Conservation (phyloP, 139 green algal species). For the Limnomonas spitsbergensis region DNA sequence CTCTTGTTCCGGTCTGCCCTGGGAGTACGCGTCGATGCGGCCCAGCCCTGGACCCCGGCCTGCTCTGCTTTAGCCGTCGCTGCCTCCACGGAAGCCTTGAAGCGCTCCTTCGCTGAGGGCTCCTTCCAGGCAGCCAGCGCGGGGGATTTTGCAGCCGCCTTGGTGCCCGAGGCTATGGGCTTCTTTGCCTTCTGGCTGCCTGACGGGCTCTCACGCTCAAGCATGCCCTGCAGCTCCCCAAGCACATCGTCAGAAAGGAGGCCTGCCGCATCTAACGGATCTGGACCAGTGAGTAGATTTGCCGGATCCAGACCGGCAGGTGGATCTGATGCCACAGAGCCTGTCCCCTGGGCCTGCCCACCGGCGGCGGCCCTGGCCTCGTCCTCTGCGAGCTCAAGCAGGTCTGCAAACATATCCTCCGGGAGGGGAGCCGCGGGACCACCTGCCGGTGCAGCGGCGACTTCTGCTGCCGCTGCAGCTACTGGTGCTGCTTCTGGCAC, state of each 20-base stretch:
- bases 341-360: not conserved
- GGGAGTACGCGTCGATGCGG: too few species aligned
- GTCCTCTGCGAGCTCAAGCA: not conserved
- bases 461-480: not conserved
- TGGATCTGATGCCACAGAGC: not conserved
- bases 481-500: not conserved
- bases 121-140: too few species aligned
- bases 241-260: too few species aligned
- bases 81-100: not conserved
- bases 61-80: too few species aligned
- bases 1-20: too few species aligned
- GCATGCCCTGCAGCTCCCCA: too few species aligned
- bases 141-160: too few species aligned
- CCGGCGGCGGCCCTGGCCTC: not conserved
- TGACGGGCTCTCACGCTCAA: too few species aligned
- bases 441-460: not conserved
- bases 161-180: too few species aligned
- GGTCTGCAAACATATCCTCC: not conserved
- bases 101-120: not conserved
- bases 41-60: too few species aligned
- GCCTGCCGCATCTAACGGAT: too few species aligned
- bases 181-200: too few species aligned
- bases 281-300: not conserved
- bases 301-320: not conserved
- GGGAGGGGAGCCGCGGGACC: not conserved